Conservation (phyloP, 2,329 filamentous ascomycete species). For the Bipolaris oryzae region DNA sequence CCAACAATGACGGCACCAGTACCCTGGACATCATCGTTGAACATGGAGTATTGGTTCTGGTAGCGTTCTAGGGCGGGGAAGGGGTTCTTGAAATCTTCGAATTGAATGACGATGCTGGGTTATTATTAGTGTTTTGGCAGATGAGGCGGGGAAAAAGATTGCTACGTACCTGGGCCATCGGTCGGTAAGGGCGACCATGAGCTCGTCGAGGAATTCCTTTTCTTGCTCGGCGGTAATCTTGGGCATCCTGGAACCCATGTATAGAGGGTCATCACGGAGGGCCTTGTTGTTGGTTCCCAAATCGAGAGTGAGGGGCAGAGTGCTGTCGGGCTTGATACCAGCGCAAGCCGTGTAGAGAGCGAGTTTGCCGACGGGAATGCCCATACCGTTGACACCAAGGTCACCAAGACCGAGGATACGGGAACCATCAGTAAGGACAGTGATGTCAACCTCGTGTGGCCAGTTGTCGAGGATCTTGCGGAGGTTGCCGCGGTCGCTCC, state of each 20-base stretch:
- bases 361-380: slow-evolving; percentile 96
- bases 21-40: slow-evolving; percentile 98
- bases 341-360: slow-evolving; percentile 94
- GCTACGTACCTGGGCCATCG: slow-evolving; percentile 67
- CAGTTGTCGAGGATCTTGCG: slow-evolving; percentile 89
- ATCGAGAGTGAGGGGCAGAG: slow-evolving; percentile 67
- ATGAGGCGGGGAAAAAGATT: background rate
- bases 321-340: slow-evolving; percentile 81
- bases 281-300: slow-evolving; percentile 68
- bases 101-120: slow-evolving; percentile 77
- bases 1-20: slow-evolving; percentile 93
- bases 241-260: slow-evolving; percentile 85
- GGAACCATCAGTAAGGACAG: slow-evolving; percentile 94
- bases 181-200: slow-evolving; percentile 90
- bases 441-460: slow-evolving; percentile 94
- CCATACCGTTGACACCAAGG: slow-evolving; percentile 95
- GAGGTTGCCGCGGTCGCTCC: slow-evolving; percentile 89
- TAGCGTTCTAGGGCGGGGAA: slow-evolving; percentile 94
- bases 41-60: slow-evolving; percentile 86
- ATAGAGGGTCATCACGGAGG: slow-evolving; percentile 78
- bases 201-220: slow-evolving; percentile 92
- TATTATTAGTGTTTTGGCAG: slow-evolving; percentile 37
- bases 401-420: slow-evolving; percentile 92
- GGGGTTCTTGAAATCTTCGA: slow-evolving; percentile 97
- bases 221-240: slow-evolving; percentile 80